Conservation (phyloP, 495 filamentous ascomycete species). For the Lophiostoma macrostomum region DNA sequence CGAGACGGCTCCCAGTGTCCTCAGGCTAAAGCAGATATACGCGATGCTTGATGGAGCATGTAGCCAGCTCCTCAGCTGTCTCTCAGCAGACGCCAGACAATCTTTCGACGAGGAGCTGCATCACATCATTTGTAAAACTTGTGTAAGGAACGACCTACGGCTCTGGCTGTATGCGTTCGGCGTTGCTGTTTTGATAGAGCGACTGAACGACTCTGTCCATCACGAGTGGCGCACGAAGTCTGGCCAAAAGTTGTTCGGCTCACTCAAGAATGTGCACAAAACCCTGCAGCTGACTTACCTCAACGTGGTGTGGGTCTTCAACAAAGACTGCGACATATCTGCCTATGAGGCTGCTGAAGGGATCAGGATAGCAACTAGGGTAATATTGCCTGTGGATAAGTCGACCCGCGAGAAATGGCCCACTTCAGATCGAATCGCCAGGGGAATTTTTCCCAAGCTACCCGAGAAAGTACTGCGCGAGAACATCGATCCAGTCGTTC, state of each 20-base stretch:
- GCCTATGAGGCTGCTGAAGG: conserved; percentile 46
- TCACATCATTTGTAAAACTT: conserved; percentile 24
- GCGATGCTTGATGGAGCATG: conserved; percentile 37
- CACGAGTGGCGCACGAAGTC: conserved; percentile 25
- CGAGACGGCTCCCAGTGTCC: conserved; percentile 21
- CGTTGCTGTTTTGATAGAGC: conserved; percentile 18
- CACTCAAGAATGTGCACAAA: conserved; percentile 47
- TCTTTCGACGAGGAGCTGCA: conserved; percentile 32
- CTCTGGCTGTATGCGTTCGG: conserved; percentile 26
- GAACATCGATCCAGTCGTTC: conserved; percentile 43
- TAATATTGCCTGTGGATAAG: conserved; percentile 46
- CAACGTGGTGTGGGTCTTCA: conserved; percentile 53
- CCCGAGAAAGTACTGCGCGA: conserved; percentile 48
- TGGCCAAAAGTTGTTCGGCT: conserved; percentile 46
- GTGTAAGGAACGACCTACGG: conserved; percentile 12
- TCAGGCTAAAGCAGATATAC: conserved; percentile 30
- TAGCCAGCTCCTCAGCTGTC: conserved; percentile 19
- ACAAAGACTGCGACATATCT: conserved; percentile 43
- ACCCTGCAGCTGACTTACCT: conserved; percentile 56
- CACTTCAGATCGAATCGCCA: neutral
- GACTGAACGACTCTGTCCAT: too few relatives aligned
- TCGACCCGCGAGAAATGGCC: conserved; percentile 47
- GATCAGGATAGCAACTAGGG: conserved; percentile 50
- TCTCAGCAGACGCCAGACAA: conserved; percentile 19
- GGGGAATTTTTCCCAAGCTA: conserved; percentile 49